These are phyloP conservation scores for Rhodotorula sphaerocarpa DNA, from an alignment of 768 basidiomycete species.

Conservation along the genomic window DNA sequence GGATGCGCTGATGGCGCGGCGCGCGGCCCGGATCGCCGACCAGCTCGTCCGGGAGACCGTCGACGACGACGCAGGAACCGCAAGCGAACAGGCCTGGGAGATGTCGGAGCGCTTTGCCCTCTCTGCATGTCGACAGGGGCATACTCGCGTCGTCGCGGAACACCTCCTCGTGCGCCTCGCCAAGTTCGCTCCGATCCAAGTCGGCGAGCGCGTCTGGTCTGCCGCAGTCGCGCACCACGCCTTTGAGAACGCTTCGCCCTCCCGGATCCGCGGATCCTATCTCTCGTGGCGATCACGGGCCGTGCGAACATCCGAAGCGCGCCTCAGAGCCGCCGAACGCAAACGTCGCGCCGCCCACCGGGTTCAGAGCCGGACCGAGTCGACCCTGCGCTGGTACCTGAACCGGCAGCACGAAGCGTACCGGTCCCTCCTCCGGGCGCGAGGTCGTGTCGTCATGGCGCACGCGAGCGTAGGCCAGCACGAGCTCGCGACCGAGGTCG, in stretches of 20 bases:
- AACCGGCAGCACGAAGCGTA: not conserved
- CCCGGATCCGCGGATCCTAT: not conserved
- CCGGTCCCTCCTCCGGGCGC: not conserved
- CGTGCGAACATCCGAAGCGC: not conserved
- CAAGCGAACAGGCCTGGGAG: not conserved
- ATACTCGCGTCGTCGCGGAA: conserved; percentile 9
- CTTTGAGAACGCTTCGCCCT: not conserved
- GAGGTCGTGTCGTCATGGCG: not conserved
- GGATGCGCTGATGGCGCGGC: not conserved
- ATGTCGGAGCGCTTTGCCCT: not conserved
- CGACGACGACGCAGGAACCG: not conserved
- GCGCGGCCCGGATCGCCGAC: not conserved
- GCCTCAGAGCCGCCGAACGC: not conserved
- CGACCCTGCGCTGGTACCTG: not conserved
- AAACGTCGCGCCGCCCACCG: too few relatives aligned
- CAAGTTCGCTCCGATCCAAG: not conserved
- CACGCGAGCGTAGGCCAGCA: not conserved
- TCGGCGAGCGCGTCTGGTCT: not conserved
- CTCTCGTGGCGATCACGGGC: not conserved
- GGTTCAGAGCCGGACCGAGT: too few relatives aligned
- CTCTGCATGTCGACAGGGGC: conserved; percentile 2
- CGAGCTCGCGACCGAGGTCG: conserved; percentile 2
- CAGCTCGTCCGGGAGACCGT: not conserved
- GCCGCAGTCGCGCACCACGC: not conserved
- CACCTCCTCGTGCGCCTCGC: not conserved